Conservation (phyloP, 306 rosid species). For the Vigna radiata region DNA sequence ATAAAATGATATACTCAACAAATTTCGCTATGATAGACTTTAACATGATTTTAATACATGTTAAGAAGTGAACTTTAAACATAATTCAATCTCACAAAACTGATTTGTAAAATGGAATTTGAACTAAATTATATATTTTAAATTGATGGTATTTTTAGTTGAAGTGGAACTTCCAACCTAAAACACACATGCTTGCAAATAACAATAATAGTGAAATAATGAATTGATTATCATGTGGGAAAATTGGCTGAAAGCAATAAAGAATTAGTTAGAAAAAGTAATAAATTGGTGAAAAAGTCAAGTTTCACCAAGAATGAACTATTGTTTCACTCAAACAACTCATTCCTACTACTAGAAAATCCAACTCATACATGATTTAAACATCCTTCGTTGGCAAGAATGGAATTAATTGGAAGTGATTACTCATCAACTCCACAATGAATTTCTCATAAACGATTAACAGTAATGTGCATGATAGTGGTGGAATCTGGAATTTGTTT, state of each 20-base stretch:
- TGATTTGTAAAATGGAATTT: accelerated
- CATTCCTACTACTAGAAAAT: not conserved
- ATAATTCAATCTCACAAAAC: accelerated
- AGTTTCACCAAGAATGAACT: not conserved
- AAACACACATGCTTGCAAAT: not conserved
- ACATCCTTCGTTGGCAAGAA: constrained; percentile 40
- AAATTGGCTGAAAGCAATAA: not conserved
- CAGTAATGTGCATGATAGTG: constrained; percentile 36
- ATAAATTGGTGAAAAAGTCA: not conserved
- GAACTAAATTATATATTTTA: too few species aligned
- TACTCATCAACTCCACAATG: constrained; percentile 37
- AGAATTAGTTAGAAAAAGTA: not conserved
- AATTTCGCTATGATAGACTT: too few species aligned
- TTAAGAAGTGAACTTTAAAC: too few species aligned
- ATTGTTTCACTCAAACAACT: constrained; percentile 34
- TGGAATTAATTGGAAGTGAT: constrained; percentile 35
- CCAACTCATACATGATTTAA: constrained; percentile 32
- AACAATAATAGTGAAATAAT: not conserved
- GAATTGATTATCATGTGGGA: not conserved
- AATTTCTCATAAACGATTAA: constrained; percentile 34
- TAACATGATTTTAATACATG: too few species aligned
- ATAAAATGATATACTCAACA: too few species aligned
- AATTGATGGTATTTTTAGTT: too few species aligned
- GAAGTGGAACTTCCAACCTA: accelerated
- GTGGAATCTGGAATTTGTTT: constrained; percentile 50